A percentile compares a stretch with the other conserved stretches of the same genome.
Evolutionary conservation across 106 monocot genomes (phyloP).

Genomic region (Platanthera guangdongensis): DNA sequence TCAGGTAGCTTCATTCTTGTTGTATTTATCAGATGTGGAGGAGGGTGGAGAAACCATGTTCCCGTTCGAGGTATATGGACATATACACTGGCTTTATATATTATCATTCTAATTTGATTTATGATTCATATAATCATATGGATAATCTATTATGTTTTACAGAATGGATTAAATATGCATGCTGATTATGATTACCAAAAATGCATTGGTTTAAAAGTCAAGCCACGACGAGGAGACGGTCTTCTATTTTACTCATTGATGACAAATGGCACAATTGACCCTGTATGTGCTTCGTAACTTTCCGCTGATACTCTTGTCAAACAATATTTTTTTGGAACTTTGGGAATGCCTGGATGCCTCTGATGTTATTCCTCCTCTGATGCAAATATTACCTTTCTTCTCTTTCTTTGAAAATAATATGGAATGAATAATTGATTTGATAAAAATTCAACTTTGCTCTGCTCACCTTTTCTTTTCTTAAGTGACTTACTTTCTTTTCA

Average conservation of each 20-base stretch:
- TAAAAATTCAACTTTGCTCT: too few species aligned
- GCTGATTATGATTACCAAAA: constrained; percentile 67
- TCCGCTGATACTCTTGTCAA: neutral
- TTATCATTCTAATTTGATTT: neutral
- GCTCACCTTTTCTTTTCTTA: too few species aligned
- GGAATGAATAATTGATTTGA: too few species aligned
- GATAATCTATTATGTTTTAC: constrained; percentile 13
- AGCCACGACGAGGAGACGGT: constrained; percentile 80
- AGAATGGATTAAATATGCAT: constrained; percentile 88
- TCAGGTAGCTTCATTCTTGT: constrained; percentile 90
- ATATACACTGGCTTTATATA: neutral
- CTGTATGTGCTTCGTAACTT: constrained; percentile 28
- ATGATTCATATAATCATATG: neutral
- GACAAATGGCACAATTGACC: constrained; percentile 78
- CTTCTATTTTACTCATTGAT: constrained; percentile 85
- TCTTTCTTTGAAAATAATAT: too few species aligned
- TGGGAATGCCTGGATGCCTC: neutral
- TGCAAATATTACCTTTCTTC: neutral
- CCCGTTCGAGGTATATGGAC: constrained; percentile 68
- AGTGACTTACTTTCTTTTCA: too few species aligned
- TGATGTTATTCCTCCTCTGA: neutral
- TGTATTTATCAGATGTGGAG: constrained; percentile 91
- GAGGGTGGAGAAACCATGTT: constrained; percentile 99
- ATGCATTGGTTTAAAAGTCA: constrained; percentile 87
- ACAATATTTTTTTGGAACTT: neutral